Evolutionary conservation across 352 stramenopile genomes (phyloP).

Genomic region (Phytophthora citricola): DNA sequence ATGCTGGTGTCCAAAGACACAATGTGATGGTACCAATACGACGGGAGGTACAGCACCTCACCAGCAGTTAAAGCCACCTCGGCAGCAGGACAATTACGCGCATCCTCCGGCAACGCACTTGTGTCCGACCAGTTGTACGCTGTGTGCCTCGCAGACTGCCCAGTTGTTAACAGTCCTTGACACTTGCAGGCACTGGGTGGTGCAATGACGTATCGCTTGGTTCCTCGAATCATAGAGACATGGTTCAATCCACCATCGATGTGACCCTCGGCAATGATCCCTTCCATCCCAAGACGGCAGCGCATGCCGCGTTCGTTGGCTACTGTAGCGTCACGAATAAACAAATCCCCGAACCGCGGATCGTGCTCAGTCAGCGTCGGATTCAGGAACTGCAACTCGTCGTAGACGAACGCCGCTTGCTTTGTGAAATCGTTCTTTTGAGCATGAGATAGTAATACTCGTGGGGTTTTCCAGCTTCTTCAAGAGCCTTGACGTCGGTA

Average conservation of each 20-base stretch:
- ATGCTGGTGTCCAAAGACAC: conserved; percentile 94
- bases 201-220: conserved; percentile 93
- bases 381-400: conserved; percentile 94
- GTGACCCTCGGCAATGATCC: conserved; percentile 94
- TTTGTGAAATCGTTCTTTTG: conserved; percentile 52
- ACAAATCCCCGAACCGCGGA: conserved; percentile 55
- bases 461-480: conserved; percentile 21
- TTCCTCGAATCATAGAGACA: conserved; percentile 91
- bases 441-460: conserved; percentile 73
- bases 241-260: conserved; percentile 95
- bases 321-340: conserved; percentile 48
- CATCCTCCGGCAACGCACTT: conserved; percentile 30
- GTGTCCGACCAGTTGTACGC: conserved; percentile 91
- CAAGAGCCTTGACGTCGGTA: conserved; percentile 25
- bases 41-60: conserved; percentile 95
- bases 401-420: conserved; percentile 64
- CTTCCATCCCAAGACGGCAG: conserved; percentile 92
- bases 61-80: conserved; percentile 93
- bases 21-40: conserved; percentile 97
- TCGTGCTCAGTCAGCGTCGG: conserved; percentile 76
- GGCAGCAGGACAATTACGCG: conserved; percentile 66
- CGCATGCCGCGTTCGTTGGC: conserved; percentile 60
- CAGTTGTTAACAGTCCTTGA: conserved; percentile 72
- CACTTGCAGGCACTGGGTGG: conserved; percentile 90
- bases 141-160: conserved; percentile 91